These are phyloP conservation scores for Silene noctiflora DNA, from an alignment of 179 eudicot genomes.

Conservation along the genomic window DNA sequence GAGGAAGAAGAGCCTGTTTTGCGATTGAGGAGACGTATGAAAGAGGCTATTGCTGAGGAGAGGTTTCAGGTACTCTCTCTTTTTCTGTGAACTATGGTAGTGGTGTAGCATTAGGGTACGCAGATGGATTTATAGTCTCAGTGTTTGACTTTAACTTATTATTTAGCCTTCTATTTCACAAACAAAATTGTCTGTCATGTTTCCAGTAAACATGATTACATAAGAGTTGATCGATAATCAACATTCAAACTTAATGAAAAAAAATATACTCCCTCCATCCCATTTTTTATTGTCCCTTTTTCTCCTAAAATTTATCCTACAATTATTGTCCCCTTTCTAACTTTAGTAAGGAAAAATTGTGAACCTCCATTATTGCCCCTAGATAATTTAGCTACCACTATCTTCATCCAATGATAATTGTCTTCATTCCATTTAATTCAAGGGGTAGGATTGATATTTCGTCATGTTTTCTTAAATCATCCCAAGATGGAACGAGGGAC, in stretches of 20 bases:
- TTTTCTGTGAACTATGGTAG: not conserved
- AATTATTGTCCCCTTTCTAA: too few species aligned
- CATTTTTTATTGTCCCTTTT: too few species aligned
- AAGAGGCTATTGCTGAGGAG: constrained; percentile 77
- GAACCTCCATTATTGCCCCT: too few species aligned
- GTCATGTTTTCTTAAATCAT: too few species aligned
- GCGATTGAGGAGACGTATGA: constrained; percentile 62
- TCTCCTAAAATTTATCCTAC: too few species aligned
- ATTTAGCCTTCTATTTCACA: not conserved
- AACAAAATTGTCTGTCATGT: not conserved
- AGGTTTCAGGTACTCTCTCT: constrained; percentile 61
- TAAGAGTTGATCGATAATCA: not conserved
- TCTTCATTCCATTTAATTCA: too few species aligned
- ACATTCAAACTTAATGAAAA: not conserved
- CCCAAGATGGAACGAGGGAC: too few species aligned
- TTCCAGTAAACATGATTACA: not conserved
- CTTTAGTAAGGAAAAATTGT: too few species aligned
- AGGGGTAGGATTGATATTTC: too few species aligned
- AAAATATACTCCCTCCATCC: not conserved
- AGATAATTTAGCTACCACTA: too few species aligned
- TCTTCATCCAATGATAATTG: too few species aligned
- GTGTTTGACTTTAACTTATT: not conserved
- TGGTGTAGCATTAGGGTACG: not conserved
- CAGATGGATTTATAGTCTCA: not conserved
- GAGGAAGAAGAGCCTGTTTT: constrained; percentile 91